A percentile compares a stretch with the other conserved stretches of the same genome.
phyloP scores from a whole-genome alignment of 192 early-diverging fungal genomes.

The Dissophora globulifera region DNA sequence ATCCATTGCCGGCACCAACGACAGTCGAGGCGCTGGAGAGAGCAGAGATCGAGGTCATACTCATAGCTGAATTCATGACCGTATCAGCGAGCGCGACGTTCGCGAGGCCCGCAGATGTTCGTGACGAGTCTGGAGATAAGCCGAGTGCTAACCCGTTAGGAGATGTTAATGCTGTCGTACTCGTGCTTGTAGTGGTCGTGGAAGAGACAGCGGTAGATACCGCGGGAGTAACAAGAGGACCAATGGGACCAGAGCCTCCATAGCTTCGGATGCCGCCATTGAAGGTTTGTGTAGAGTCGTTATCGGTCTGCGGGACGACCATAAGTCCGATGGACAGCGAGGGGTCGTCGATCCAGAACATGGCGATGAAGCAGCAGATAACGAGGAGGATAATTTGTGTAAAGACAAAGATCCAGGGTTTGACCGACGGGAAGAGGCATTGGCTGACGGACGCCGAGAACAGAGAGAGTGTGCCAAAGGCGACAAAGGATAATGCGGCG shows the following conservation, averaged over 20 bases:
- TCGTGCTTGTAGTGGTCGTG: conserved; percentile 1
- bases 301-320: conserved; percentile 26
- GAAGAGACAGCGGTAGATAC: no score
- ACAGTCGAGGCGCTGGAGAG: conserved; percentile 2
- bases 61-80: conserved; percentile 14
- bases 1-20: not conserved
- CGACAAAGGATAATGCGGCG: conserved; percentile 33
- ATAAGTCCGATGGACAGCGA: conserved; percentile 34
- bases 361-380: conserved; percentile 47
- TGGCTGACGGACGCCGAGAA: conserved; percentile 43
- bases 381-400: conserved; percentile 46
- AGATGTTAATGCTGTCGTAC: not conserved
- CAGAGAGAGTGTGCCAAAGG: conserved; percentile 43
- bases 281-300: conserved; percentile 4
- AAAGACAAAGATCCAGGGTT: conserved; percentile 44
- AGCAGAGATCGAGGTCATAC: not conserved
- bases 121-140: not conserved
- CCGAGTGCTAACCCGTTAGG: not conserved
- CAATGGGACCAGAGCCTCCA: not conserved
- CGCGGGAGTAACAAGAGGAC: not conserved
- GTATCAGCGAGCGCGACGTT: conserved; percentile 6
- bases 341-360: conserved; percentile 52
- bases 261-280: not conserved
- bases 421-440: conserved; percentile 37
- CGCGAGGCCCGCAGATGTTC: conserved; percentile 3